Conservation (phyloP, 1,139 yeast genomes). For the Suhomyces wounanorum region DNA sequence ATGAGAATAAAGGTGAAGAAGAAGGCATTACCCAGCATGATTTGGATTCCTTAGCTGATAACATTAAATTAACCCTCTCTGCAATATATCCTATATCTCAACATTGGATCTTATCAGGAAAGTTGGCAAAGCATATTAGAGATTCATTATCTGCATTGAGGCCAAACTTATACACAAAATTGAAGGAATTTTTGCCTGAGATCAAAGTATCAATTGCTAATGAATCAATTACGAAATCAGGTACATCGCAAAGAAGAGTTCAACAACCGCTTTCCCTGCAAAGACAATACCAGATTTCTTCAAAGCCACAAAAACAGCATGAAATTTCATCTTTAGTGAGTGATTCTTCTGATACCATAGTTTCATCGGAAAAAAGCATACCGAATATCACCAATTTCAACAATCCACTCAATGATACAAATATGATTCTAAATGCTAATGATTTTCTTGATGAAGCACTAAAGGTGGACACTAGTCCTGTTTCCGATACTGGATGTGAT, state of each 20-base stretch:
- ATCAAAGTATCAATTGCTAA: conserved; percentile 9
- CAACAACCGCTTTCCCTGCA: not conserved
- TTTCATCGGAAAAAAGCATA: not conserved
- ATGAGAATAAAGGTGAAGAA: conserved; percentile 7
- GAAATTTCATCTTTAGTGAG: not conserved
- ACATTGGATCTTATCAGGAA: conserved; percentile 52
- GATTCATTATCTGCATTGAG: conserved; percentile 36
- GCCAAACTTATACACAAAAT: conserved; percentile 29
- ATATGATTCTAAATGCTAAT: conserved; percentile 1
- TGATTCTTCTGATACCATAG: not conserved
- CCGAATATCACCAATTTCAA: not conserved
- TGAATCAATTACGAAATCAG: not conserved
- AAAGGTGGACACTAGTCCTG: conserved; percentile 29
- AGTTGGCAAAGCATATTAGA: conserved; percentile 44
- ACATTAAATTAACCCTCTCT: conserved; percentile 47
- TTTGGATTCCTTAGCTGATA: conserved; percentile 45
- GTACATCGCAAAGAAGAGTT: not conserved
- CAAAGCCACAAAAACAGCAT: not conserved
- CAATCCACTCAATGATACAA: not conserved
- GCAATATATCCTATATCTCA: conserved; percentile 49
- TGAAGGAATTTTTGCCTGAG: conserved; percentile 22
- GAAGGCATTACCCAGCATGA: conserved; percentile 29
- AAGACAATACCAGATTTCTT: not conserved
- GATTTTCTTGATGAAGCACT: conserved; percentile 8
- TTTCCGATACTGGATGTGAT: conserved; percentile 53